These are phyloP conservation scores for Chaetomium fimeti DNA, from an alignment of 495 filamentous ascomycete species.

Conservation along the genomic window DNA sequence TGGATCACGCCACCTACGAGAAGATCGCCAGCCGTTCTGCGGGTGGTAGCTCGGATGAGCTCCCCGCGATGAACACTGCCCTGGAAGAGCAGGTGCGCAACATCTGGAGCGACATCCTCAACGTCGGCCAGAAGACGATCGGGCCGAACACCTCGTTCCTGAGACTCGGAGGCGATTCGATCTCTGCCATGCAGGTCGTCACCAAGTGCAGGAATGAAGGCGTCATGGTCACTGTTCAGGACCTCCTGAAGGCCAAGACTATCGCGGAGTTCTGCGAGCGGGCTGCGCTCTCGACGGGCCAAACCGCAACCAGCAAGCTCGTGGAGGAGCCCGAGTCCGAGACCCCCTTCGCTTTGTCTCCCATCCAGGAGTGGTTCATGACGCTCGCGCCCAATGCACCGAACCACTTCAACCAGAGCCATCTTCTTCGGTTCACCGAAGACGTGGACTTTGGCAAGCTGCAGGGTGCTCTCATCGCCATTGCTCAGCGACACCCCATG, in stretches of 20 bases:
- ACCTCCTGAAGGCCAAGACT: slow-evolving; percentile 26
- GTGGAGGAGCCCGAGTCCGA: neutral
- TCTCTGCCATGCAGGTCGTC: slow-evolving; percentile 37
- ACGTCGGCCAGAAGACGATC: slow-evolving; percentile 42
- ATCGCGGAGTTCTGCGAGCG: slow-evolving; percentile 18
- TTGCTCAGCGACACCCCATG: slow-evolving; percentile 58
- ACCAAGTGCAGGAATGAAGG: slow-evolving; percentile 17
- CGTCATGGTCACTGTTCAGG: slow-evolving; percentile 22
- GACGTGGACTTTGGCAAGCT: slow-evolving; percentile 4
- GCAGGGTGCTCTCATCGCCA: slow-evolving; percentile 25
- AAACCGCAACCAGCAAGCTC: neutral
- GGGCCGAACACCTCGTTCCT: slow-evolving; percentile 22
- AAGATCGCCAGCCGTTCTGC: slow-evolving; percentile 12
- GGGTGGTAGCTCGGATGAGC: neutral
- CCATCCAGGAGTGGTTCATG: slow-evolving; percentile 51
- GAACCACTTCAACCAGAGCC: slow-evolving; percentile 60
- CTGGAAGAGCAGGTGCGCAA: neutral
- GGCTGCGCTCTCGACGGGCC: slow-evolving; percentile 14
- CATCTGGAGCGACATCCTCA: slow-evolving; percentile 56
- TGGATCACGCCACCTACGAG: slow-evolving; percentile 20
- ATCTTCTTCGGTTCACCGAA: slow-evolving; percentile 48
- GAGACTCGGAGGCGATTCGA: slow-evolving; percentile 35
- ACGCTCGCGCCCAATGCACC: slow-evolving; percentile 35
- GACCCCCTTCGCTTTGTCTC: slow-evolving; percentile 45
- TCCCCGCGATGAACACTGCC: neutral